Evolutionary conservation across 139 green algal genomes (phyloP).

Genomic region (Deuterostichococcus epilithicus): DNA sequence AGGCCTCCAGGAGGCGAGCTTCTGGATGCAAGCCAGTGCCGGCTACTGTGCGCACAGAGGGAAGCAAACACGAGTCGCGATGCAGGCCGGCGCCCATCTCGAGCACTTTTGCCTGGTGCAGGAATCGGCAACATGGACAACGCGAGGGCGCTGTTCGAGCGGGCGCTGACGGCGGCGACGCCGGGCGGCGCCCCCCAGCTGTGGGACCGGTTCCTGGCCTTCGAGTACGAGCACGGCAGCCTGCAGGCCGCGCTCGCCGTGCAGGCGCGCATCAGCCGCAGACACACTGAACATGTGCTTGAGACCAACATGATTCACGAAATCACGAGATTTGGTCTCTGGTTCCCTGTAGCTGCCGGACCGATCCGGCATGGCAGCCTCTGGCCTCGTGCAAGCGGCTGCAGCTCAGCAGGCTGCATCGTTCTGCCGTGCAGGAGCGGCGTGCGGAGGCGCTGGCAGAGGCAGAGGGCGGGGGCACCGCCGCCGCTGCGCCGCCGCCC

Average conservation of each 20-base stretch:
- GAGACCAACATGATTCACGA: too few relatives aligned
- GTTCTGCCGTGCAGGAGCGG: constrained; percentile 37
- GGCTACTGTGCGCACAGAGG: too few relatives aligned
- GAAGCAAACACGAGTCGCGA: too few relatives aligned
- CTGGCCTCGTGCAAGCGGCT: not conserved
- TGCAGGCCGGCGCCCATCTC: too few relatives aligned
- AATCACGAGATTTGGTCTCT: too few relatives aligned
- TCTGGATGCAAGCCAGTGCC: too few relatives aligned
- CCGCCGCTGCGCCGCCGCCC: not conserved
- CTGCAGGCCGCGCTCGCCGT: constrained; percentile 16
- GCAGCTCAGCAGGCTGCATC: not conserved
- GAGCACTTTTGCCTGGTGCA: constrained; percentile 24
- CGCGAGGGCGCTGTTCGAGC: constrained; percentile 73
- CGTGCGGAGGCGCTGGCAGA: constrained; percentile 22
- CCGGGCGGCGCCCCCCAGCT: constrained; percentile 10
- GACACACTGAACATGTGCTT: too few relatives aligned
- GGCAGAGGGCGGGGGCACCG: not conserved
- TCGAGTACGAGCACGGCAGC: constrained; percentile 50
- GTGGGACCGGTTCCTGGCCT: constrained; percentile 52
- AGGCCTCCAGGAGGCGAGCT: too few relatives aligned
- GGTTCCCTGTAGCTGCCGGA: not conserved
- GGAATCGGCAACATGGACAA: constrained; percentile 77
- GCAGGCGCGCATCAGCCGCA: too few relatives aligned
- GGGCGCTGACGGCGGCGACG: constrained; percentile 50
- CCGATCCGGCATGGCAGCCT: too few relatives aligned